Evolutionary conservation across 2,329 filamentous ascomycete genomes (phyloP).

Genomic region (Hypoxylon sp.): DNA sequence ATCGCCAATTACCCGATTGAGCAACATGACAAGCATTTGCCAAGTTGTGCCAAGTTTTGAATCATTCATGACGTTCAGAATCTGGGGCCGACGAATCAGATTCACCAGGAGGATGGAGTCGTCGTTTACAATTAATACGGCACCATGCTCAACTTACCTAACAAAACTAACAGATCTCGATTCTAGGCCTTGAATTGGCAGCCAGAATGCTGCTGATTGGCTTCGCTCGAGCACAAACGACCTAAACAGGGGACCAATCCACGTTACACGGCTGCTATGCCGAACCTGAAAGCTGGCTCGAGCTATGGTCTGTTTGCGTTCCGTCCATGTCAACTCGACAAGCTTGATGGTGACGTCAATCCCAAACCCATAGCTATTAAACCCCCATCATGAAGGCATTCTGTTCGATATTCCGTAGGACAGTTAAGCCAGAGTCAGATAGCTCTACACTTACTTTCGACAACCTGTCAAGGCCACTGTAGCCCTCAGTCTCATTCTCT

Average conservation of each 20-base stretch:
- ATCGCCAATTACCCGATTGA: constrained; percentile 36
- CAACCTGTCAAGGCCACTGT: not conserved
- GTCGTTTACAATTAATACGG: constrained; percentile 17
- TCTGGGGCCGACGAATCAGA: constrained; percentile 30
- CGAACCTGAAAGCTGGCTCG: constrained; percentile 25
- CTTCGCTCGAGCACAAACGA: constrained; percentile 12
- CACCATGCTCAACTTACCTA: constrained; percentile 31
- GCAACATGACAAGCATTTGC: constrained; percentile 45
- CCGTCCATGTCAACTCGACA: constrained; percentile 10
- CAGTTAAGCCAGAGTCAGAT: not conserved
- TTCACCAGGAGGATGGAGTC: constrained; percentile 8
- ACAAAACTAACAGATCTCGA: constrained; percentile 37
- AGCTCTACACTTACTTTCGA: not conserved
- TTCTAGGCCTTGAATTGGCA: constrained; percentile 28
- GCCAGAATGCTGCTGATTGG: constrained; percentile 29
- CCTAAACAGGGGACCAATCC: constrained; percentile 6
- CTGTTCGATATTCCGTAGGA: not conserved
- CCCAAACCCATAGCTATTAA: not conserved
- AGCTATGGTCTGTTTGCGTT: constrained; percentile 4
- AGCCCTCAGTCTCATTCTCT: not conserved
- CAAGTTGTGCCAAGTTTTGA: constrained; percentile 51
- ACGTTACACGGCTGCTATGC: constrained; percentile 15
- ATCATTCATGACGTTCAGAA: constrained; percentile 44
- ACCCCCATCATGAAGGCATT: constrained; percentile 5
- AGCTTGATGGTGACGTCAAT: constrained; percentile 41